Evolutionary conservation across 1,284 basidiomycete genomes (phyloP).

Genomic region (Naganishia sp.): DNA sequence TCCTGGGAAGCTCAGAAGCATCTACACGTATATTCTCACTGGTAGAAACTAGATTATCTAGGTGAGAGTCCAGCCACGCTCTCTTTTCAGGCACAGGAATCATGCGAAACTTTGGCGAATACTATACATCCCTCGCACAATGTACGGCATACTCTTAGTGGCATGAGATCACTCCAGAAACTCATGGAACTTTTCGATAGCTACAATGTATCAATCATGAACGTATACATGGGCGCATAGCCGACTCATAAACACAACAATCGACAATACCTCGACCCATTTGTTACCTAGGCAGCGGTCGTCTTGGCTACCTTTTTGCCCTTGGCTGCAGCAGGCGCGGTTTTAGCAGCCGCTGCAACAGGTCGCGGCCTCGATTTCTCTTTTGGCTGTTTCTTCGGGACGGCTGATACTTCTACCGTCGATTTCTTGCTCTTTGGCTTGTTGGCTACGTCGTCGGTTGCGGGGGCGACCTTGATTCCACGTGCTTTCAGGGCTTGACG

Average conservation of each 20-base stretch:
- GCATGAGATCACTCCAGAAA: no score
- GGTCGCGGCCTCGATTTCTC: conserved; percentile 20
- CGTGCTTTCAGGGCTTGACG: conserved; percentile 55
- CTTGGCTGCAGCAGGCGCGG: conserved; percentile 2
- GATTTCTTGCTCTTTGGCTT: conserved; percentile 10
- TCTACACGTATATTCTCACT: no score
- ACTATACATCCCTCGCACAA: no score
- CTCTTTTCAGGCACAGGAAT: no score
- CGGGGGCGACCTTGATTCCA: conserved; percentile 51
- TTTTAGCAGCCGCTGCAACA: neutral
- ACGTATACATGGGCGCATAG: no score
- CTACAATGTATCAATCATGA: no score
- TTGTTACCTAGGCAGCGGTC: conserved; percentile 6
- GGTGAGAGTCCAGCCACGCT: no score
- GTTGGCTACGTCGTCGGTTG: conserved; percentile 12
- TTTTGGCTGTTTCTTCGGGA: conserved; percentile 21
- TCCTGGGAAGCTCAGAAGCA: no score
- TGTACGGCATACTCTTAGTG: no score
- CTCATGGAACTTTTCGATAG: no score
- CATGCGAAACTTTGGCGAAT: no score
- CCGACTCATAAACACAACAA: neutral
- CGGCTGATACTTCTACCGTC: neutral
- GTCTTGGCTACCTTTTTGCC: conserved; percentile 23
- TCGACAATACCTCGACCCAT: neutral
- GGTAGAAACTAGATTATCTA: no score